Percentiles rank a stretch among this genome's conserved stretches.
These are phyloP conservation scores for Claviceps sp. DNA, from an alignment of 2,329 filamentous ascomycete genomes.

Conservation along the genomic window DNA sequence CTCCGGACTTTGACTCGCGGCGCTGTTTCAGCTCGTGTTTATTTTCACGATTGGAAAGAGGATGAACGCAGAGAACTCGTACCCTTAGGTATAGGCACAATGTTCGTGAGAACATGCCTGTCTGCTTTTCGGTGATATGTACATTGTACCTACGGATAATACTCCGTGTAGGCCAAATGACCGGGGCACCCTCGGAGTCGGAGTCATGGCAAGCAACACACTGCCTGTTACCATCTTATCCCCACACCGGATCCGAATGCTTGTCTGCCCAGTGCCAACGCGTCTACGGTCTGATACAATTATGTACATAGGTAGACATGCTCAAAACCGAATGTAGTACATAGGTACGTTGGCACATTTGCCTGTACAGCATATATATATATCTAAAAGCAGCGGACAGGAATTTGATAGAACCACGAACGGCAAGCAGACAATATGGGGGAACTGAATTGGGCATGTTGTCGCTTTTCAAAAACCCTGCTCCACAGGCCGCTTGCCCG, in stretches of 20 bases:
- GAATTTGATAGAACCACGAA: neutral
- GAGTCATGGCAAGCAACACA: neutral
- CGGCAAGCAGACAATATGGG: neutral
- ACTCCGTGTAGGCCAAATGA: neutral
- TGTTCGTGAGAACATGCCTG: neutral
- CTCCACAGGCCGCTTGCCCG: neutral
- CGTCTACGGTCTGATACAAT: neutral
- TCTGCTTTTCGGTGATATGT: neutral
- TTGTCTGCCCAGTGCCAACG: neutral
- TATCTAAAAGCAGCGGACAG: neutral
- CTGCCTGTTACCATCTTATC: neutral
- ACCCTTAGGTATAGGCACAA: neutral
- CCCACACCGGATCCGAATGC: neutral
- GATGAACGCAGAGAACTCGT: neutral
- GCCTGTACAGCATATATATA: neutral
- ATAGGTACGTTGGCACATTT: neutral
- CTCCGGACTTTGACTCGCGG: neutral
- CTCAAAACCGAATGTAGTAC: neutral
- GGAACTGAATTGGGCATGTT: neutral
- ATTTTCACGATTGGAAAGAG: neutral
- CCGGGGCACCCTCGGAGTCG: neutral
- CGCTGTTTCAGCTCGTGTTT: neutral
- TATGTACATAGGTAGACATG: neutral
- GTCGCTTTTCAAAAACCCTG: neutral
- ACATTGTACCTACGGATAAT: too few relatives aligned